phyloP scores from a whole-genome alignment of 2,329 filamentous ascomycete genomes.

The Fusarium multiceps region DNA sequence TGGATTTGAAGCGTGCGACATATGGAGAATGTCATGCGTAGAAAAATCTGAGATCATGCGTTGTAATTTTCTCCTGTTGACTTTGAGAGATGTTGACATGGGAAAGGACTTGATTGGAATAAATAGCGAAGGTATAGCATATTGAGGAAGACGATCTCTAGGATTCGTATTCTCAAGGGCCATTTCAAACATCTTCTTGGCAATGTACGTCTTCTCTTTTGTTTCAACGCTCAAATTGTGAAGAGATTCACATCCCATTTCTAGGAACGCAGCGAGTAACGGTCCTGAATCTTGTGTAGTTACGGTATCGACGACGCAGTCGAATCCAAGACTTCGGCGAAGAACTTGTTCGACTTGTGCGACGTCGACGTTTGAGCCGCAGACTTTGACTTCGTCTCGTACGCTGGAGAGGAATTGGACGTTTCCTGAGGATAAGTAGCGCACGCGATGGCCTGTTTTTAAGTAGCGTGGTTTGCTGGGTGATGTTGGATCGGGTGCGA shows the following conservation, averaged over 20 bases:
- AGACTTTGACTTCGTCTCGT: conserved; percentile 55
- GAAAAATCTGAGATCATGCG: conserved; percentile 57
- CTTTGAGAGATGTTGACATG: conserved; percentile 61
- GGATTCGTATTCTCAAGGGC: conserved; percentile 50
- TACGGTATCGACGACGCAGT: conserved; percentile 62
- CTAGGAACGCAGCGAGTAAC: conserved; percentile 61
- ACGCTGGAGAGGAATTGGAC: conserved; percentile 61
- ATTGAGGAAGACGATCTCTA: conserved; percentile 48
- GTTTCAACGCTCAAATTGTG: conserved; percentile 53
- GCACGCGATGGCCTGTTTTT: conserved; percentile 63
- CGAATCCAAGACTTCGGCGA: conserved; percentile 60
- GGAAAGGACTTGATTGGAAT: conserved; percentile 62
- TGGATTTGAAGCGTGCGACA: conserved; percentile 54
- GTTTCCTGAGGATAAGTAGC: conserved; percentile 60
- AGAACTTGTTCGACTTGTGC: conserved; percentile 60
- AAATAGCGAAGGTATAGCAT: conserved; percentile 61
- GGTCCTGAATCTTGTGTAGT: conserved; percentile 57
- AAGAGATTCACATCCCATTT: conserved; percentile 58
- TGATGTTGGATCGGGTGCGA: conserved; percentile 33
- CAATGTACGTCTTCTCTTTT: conserved; percentile 57
- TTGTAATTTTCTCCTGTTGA: conserved; percentile 61
- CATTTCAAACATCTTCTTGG: conserved; percentile 57
- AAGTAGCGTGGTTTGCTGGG: conserved; percentile 51
- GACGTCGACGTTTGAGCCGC: conserved; percentile 55
- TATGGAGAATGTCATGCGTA: conserved; percentile 55